Evolutionary conservation across 371 early-diverging fungal genomes (phyloP).

Genomic region (Mortierella sp.): DNA sequence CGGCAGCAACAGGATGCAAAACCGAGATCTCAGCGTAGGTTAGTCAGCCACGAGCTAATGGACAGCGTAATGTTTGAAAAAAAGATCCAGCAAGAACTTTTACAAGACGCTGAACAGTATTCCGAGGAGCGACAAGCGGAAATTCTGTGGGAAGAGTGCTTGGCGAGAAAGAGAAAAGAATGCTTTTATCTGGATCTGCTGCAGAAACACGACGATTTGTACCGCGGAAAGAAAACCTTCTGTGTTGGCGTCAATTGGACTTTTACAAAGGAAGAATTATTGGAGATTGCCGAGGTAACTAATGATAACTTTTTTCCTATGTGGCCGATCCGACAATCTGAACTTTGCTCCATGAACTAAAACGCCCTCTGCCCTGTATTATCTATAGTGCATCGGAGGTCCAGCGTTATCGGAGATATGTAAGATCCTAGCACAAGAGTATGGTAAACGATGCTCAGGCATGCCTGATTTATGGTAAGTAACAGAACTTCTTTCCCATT

Average conservation of each 20-base stretch:
- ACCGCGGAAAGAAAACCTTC: conserved; percentile 59
- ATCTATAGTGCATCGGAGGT: conserved; percentile 71
- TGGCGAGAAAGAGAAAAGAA: conserved; percentile 33
- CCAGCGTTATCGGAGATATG: conserved; percentile 67
- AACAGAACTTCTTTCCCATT: background rate
- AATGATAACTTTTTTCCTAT: background rate
- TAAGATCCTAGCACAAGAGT: conserved; percentile 72
- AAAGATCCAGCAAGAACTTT: conserved; percentile 13
- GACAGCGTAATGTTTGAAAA: conserved; percentile 23
- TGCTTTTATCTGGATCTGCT: conserved; percentile 60
- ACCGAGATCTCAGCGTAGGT: background rate
- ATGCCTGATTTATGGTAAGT: conserved; percentile 79
- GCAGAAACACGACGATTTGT: conserved; percentile 60
- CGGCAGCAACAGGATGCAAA: background rate
- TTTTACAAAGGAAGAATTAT: conserved; percentile 61
- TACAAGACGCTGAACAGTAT: conserved; percentile 7
- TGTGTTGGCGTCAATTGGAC: conserved; percentile 78
- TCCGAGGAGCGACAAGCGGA: conserved; percentile 11
- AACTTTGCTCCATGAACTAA: background rate
- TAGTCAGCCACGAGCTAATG: conserved; percentile 6
- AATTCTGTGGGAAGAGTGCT: conserved; percentile 10
- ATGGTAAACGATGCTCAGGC: conserved; percentile 72
- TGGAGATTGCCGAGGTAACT: conserved; percentile 70
- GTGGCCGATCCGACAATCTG: background rate
- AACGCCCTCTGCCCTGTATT: background rate